Conservation (phyloP, 1,284 basidiomycete genomes). For the Coniophora puteana region DNA sequence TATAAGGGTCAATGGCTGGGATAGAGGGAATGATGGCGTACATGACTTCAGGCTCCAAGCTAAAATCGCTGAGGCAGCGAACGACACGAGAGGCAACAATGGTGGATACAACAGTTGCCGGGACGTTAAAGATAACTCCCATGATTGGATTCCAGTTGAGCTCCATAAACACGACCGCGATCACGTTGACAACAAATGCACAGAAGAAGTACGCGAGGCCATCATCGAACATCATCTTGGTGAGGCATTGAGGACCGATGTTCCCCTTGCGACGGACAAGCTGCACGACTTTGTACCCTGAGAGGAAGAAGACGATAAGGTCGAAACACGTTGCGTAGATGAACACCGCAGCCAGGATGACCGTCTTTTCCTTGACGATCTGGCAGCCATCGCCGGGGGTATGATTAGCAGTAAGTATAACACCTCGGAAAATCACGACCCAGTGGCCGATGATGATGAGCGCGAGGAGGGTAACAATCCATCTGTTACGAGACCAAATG, state of each 20-base stretch:
- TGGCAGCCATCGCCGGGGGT: not conserved
- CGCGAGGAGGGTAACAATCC: not conserved
- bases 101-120: too few species aligned
- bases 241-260: not conserved
- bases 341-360: not conserved
- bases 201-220: slow-evolving; percentile 1
- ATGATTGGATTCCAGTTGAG: not conserved
- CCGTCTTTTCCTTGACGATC: not conserved
- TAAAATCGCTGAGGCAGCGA: too few species aligned
- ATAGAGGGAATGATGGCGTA: too few species aligned
- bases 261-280: too few species aligned
- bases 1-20: too few species aligned
- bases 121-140: too few species aligned
- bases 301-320: not conserved
- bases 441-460: slow-evolving; percentile 2
- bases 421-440: too few species aligned
- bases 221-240: not conserved
- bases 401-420: not conserved
- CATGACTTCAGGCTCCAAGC: too few species aligned
- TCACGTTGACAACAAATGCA: not conserved
- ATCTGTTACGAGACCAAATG: not conserved
- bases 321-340: slow-evolving; percentile 1
- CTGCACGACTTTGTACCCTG: not conserved
- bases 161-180: not conserved
- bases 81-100: too few species aligned